Base-by-base conservation (phyloP, 345 rosid species). In the Euphorbia tirucalli region DNA sequence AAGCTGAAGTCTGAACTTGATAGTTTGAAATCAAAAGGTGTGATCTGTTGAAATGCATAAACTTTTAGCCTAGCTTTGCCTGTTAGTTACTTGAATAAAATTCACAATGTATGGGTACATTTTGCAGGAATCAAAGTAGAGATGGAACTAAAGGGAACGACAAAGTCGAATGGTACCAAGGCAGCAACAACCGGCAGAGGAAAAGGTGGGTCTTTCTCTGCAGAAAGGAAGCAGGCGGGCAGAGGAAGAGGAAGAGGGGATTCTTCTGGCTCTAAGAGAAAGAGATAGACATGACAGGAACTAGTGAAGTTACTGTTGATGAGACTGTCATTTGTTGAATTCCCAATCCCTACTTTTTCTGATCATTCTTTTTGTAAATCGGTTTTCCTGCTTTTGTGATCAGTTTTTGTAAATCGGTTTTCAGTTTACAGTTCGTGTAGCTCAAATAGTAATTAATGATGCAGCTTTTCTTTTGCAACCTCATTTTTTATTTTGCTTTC, bases 211-310 rank as follows among this genome's bases (percentile, higher is more conserved):
- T n/a, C n/a, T n/a, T n/a, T n/a, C n/a, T n/a, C n/a, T n/a, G n/a
- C n/a, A n/a, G n/a, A n/a, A n/a, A n/a, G n/a, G n/a, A n/a, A n/a
- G n/a, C n/a, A n/a, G n/a, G n/a, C n/a, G n/a, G 74, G 74, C 0
- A 74, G 74, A 15, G 85, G 93, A 11, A 85, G 91, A 78, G 90
- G 94, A 57, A 89, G 81, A 80, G 81, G 90, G 10, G 85, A 86
- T 41, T n/a, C n/a, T n/a, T n/a, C n/a, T n/a, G n/a, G n/a, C n/a
- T 24, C 87, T 5, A 90, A 94, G 88, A 77, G 98, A 83, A 94
- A 87, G 87, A 85, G 95, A 80, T 90, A 72, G 81, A 50, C 19
- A 10, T 7, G 9, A 4, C 5, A 8, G 8, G 3, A 37, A 37
- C 8, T 37, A 37, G 8, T 8, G 3, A 37, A 37, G 3, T 41